A percentile compares a stretch with the other conserved stretches of the same genome.
Conservation (phyloP, 1,139 yeast species). For the Kodamaea sp. region DNA sequence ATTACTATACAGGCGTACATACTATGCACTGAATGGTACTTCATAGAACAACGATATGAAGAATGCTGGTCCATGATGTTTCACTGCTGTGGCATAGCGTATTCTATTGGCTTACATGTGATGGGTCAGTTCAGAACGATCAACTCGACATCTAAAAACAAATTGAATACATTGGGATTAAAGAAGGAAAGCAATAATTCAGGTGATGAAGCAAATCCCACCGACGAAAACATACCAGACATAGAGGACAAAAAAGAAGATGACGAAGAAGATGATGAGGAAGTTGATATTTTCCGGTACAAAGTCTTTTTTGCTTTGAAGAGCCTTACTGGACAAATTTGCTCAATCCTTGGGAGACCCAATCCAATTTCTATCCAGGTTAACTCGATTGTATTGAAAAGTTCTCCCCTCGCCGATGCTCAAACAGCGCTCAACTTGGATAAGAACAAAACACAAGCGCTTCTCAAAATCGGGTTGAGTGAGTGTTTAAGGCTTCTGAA, state of each 20-base stretch:
- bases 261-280: slow-evolving; percentile 28
- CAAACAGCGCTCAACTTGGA: slow-evolving; percentile 21
- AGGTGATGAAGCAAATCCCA: background rate
- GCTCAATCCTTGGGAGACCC: slow-evolving; percentile 57
- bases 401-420: slow-evolving; percentile 19
- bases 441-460: slow-evolving; percentile 29
- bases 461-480: slow-evolving; percentile 47
- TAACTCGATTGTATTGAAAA: slow-evolving; percentile 36
- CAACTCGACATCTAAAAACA: slow-evolving; percentile 9
- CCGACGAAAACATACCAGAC: background rate
- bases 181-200: slow-evolving; percentile 4
- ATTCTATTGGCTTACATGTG: slow-evolving; percentile 54
- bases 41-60: slow-evolving; percentile 51
- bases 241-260: slow-evolving; percentile 5
- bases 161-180: slow-evolving; percentile 2
- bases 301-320: slow-evolving; percentile 54
- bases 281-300: slow-evolving; percentile 35
- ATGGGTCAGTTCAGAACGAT: slow-evolving; percentile 30
- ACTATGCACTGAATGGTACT: slow-evolving; percentile 52
- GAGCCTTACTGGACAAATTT: slow-evolving; percentile 47
- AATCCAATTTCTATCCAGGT: slow-evolving; percentile 56
- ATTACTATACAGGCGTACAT: slow-evolving; percentile 51
- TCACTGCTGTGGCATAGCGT: slow-evolving; percentile 50
- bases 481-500: slow-evolving; percentile 52
- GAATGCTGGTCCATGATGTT: slow-evolving; percentile 52